Evolutionary conservation across 2,329 filamentous ascomycete species (phyloP), one percentile per base, ranked within the genome.

Genomic region (Westerdykella sp.): DNA sequence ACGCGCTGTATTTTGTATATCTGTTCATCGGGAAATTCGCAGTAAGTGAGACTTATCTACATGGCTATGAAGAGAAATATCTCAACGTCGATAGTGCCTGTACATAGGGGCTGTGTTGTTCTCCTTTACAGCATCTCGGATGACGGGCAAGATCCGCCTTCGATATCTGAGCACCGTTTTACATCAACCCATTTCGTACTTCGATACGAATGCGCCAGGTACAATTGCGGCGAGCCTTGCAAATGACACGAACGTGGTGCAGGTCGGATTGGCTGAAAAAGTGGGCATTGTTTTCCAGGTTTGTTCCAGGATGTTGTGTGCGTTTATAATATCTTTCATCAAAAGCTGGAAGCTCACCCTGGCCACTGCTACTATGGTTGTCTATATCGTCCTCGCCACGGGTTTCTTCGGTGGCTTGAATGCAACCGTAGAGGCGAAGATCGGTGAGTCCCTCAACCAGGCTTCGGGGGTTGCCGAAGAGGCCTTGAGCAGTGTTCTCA

Each of bases 321-420:
- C 89, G n/a, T 95, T 95, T 54, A 71, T 95, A 45, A 93, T 96
- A 54, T 87, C 84, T 5, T 96, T 94, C 64, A 69, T 90, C 67
- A 85, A 84, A 61, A 93, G 84, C 67, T 95, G 89, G 85, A 94
- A 90, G 67, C 72, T 96, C 52, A 91, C 90, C 0, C 71, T 95
- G 39, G 95, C 95, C 54, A 43, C 79, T 22, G 89, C 86, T 1
- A 86, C 84, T 3, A 80, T 95, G 41, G 65, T 85, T 21, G 44
- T 42, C 6, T 47, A 40, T 14, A 41, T 49, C 39, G 16, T 50
- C 5, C 7, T 47, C 7, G 14, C 34, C 4, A 47, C 40, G n/a
- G 42, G 34, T 3, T 30, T 42, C 23, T 41, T 43, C 21, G 44
- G 39, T 30, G 42, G 38, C 18, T 46, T 84, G 12, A 74, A 82